A percentile compares a stretch with the other conserved stretches of the same genome.
phyloP scores from a whole-genome alignment of 2,329 filamentous ascomycete species.

The Pleurostoma richardsiae region DNA sequence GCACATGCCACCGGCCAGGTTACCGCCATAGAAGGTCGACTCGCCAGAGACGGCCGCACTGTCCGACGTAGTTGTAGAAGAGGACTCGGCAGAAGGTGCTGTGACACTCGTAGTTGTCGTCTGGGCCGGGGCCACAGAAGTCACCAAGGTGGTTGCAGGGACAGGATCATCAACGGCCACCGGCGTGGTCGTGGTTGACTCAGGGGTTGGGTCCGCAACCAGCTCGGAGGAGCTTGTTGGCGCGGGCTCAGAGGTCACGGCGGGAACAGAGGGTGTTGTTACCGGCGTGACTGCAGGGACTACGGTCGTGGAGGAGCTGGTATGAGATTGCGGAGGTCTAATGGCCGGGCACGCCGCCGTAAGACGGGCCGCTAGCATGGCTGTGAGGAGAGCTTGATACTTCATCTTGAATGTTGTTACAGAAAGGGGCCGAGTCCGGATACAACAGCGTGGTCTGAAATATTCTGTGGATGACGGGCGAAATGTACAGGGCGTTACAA shows the following conservation, averaged over 20 bases:
- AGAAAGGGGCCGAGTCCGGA: too few species aligned
- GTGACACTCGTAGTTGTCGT: neutral
- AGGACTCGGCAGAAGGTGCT: neutral
- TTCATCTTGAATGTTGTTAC: too few species aligned
- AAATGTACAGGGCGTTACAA: too few species aligned
- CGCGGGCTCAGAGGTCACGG: neutral
- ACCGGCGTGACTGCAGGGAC: too few species aligned
- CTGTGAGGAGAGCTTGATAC: too few species aligned
- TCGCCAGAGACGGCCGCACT: constrained; percentile 22
- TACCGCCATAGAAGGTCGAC: constrained; percentile 51
- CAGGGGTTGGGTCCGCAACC: neutral
- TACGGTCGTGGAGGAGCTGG: too few species aligned
- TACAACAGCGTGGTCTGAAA: too few species aligned
- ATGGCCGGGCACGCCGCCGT: too few species aligned
- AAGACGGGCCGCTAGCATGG: too few species aligned
- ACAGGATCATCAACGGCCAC: neutral
- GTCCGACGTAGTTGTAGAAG: neutral
- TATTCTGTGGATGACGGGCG: too few species aligned
- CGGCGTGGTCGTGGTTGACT: neutral
- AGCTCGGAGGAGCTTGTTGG: neutral
- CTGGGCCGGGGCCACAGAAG: neutral
- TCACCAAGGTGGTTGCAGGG: neutral
- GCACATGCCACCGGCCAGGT: constrained; percentile 55
- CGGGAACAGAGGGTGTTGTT: neutral
- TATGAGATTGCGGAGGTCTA: too few species aligned